phyloP scores from a whole-genome alignment of 1,139 yeast species.

The Candida dubliniensis region DNA sequence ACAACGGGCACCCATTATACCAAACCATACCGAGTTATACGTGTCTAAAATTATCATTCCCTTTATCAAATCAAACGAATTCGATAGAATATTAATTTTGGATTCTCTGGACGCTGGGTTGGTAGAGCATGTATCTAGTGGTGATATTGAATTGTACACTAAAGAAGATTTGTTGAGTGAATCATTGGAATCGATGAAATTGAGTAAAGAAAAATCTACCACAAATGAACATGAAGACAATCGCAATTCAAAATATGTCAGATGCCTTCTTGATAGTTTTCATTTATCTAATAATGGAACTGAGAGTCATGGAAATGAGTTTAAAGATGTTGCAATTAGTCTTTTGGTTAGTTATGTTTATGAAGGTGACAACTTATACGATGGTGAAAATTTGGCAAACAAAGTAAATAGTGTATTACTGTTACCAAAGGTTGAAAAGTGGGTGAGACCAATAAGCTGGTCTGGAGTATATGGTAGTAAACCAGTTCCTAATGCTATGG shows the following conservation, averaged over 20 bases:
- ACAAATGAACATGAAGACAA: slow-evolving; percentile 8
- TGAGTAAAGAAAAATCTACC: slow-evolving; percentile 9
- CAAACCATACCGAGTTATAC: slow-evolving; percentile 56
- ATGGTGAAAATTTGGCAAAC: slow-evolving; percentile 60
- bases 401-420: slow-evolving; percentile 32
- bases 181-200: slow-evolving; percentile 32
- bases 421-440: slow-evolving; percentile 21
- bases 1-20: slow-evolving; percentile 81
- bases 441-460: slow-evolving; percentile 78
- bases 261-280: slow-evolving; percentile 13
- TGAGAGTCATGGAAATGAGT: neutral
- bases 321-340: slow-evolving; percentile 15
- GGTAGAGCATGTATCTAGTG: slow-evolving; percentile 25
- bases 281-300: slow-evolving; percentile 8
- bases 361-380: slow-evolving; percentile 85
- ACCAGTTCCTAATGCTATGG: slow-evolving; percentile 65
- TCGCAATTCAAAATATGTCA: slow-evolving; percentile 18
- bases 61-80: slow-evolving; percentile 38
- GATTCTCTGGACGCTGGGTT: slow-evolving; percentile 75
- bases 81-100: slow-evolving; percentile 53
- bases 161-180: slow-evolving; percentile 34
- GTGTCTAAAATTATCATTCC: slow-evolving; percentile 55
- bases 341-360: slow-evolving; percentile 59
- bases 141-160: slow-evolving; percentile 32
- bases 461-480: slow-evolving; percentile 76